Conservation (phyloP, 2,329 filamentous ascomycete genomes). For the Akanthomyces muscarius region DNA sequence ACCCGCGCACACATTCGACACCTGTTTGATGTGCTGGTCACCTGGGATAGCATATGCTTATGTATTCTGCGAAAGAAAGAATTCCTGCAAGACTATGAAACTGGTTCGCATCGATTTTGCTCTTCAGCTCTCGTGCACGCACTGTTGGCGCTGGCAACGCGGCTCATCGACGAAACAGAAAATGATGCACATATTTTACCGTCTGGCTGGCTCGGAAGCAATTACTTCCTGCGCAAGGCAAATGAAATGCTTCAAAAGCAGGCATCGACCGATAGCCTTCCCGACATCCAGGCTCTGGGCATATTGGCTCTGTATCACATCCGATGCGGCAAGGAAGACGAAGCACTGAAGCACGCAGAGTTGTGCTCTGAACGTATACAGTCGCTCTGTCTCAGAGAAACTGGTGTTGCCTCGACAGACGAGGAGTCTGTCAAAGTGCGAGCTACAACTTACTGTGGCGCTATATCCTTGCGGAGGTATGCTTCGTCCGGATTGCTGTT, state of each 20-base stretch:
- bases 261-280: neutral
- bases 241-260: neutral
- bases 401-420: neutral
- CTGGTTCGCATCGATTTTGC: conserved; percentile 15
- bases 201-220: conserved; percentile 11
- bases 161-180: conserved; percentile 3
- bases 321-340: conserved; percentile 9
- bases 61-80: conserved; percentile 23
- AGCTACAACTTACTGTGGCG: conserved; percentile 17
- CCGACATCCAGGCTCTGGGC: conserved; percentile 19
- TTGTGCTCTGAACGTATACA: conserved; percentile 1
- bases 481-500: no score
- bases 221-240: conserved; percentile 10
- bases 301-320: conserved; percentile 18
- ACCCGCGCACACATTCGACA: conserved; percentile 14
- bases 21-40: conserved; percentile 13
- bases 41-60: conserved; percentile 19
- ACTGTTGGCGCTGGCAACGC: conserved; percentile 14
- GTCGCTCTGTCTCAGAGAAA: conserved; percentile 5
- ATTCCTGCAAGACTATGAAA: conserved; percentile 26
- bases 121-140: conserved; percentile 19
- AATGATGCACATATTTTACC: neutral
- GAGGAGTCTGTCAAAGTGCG: conserved; percentile 12
- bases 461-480: conserved; percentile 18
- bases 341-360: conserved; percentile 13